Evolutionary conservation across 495 filamentous ascomycete genomes (phyloP), one percentile per base, ranked within the genome.

Genomic region (Trichoderma gamsii): DNA sequence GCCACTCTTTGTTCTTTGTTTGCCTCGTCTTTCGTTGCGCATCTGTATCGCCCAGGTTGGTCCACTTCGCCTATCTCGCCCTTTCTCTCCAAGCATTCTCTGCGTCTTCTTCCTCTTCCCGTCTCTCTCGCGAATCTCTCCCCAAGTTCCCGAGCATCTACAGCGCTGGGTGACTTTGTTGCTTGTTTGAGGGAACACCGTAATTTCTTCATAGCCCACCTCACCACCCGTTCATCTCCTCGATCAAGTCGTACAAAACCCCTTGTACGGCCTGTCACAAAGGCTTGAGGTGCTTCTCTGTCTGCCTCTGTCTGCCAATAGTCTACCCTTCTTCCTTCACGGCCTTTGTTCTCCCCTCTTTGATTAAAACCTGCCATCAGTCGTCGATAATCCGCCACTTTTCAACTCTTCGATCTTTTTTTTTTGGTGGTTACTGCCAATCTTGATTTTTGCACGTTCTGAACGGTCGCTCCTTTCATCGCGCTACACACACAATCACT

Each of bases 111-210:
- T 25, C 56, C 21, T 61, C 56, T 61, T 61, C 56, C 56, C 56
- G 56, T 52, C 56, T 61, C 11, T 21, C 56, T 61, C 27, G 56
- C 56, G 29, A 21, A 61, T 29, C 23, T 61, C 25, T n/a, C 44
- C 25, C 9, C 23, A 35, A 25, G 23, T 32, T 61, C 56, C 49
- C 56, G 56, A 61, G 56, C 56, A 18, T 32, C 56, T 61, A 61
- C 56, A 61, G 35, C 56, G 29, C 13, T 61, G 56, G 56, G 29
- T 32, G 23, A 21, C 56, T 32, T 61, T 2, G 56, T 18, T 61
- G 56, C 56, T 61, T 32, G 56, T 32, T 15, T 61, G 56, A 61
- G 56, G 56, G 56, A 32, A 61, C 56, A 61, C 56, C 25, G n/a
- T 16, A 29, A 32, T 61, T 21, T 61, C 56, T 27, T 61, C 15